Evolutionary conservation across 2,329 filamentous ascomycete species (phyloP).

Genomic region (Xenoacremonium recifei): DNA sequence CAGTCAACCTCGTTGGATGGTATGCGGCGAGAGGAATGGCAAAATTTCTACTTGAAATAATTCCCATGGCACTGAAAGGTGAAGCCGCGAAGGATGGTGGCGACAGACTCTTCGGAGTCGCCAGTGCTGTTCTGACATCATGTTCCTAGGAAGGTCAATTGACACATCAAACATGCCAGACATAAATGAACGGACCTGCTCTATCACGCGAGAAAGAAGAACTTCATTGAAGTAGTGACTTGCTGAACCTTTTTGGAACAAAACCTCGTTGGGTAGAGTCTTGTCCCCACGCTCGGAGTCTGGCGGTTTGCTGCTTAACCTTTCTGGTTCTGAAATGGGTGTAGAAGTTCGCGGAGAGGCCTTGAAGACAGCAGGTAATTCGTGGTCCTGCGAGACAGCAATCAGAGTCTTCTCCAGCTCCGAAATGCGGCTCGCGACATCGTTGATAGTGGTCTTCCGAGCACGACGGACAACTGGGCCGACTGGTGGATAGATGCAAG

Average conservation of each 20-base stretch:
- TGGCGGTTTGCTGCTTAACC: not conserved
- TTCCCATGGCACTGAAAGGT: slow-evolving; percentile 32
- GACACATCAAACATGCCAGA: too few species aligned
- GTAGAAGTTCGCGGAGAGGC: slow-evolving; percentile 1
- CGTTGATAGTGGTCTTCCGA: slow-evolving; percentile 29
- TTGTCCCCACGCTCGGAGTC: slow-evolving; percentile 1
- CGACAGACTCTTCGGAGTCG: slow-evolving; percentile 15
- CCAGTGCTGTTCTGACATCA: slow-evolving; percentile 21
- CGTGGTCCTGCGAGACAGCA: slow-evolving; percentile 10
- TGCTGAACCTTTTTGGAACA: slow-evolving; percentile 30
- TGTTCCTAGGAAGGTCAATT: slow-evolving; percentile 20
- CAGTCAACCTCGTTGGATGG: slow-evolving; percentile 24
- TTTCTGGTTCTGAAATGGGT: not conserved
- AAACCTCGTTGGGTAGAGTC: slow-evolving; percentile 20
- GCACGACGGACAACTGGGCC: slow-evolving; percentile 23
- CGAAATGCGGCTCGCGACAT: slow-evolving; percentile 35
- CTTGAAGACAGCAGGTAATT: not conserved
- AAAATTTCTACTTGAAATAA: slow-evolving; percentile 26
- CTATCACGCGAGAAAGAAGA: slow-evolving; percentile 33
- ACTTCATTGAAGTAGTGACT: slow-evolving; percentile 39
- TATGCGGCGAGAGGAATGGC: slow-evolving; percentile 15
- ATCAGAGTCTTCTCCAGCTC: slow-evolving; percentile 31
- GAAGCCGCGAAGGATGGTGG: slow-evolving; percentile 6
- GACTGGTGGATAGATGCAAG: slow-evolving; percentile 29
- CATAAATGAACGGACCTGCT: too few species aligned